Evolutionary conservation across 768 basidiomycete species (phyloP).

Genomic region (Suillus tomentosus): DNA sequence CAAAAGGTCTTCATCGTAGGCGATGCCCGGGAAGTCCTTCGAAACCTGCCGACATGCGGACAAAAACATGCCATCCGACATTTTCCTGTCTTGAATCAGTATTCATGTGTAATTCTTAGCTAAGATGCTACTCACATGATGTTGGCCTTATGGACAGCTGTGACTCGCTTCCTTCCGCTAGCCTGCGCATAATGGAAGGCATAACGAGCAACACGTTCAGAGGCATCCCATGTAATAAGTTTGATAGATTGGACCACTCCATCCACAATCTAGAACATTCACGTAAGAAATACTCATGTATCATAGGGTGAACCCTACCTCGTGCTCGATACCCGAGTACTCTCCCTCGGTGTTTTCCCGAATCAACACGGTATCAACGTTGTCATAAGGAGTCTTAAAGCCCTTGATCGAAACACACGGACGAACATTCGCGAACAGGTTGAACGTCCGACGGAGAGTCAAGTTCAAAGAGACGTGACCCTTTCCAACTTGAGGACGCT

Average conservation of each 20-base stretch:
- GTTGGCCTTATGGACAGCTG: slow-evolving; percentile 99
- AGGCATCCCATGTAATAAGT: slow-evolving; percentile 98
- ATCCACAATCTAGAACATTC: slow-evolving; percentile 71
- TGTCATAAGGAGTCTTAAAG: slow-evolving; percentile 97
- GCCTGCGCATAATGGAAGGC: slow-evolving; percentile 97
- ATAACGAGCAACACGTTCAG: slow-evolving; percentile 97
- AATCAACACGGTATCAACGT: slow-evolving; percentile 97
- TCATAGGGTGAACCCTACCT: slow-evolving; percentile 51
- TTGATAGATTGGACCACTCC: slow-evolving; percentile 99
- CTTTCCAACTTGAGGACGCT: slow-evolving; percentile 80
- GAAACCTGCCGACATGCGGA: slow-evolving; percentile 95
- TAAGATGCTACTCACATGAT: slow-evolving; percentile 74
- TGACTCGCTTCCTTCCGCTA: slow-evolving; percentile 86
- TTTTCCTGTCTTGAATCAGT: slow-evolving; percentile 70
- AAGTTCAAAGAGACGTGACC: slow-evolving; percentile 98
- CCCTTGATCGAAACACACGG: slow-evolving; percentile 96
- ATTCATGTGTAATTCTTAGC: slow-evolving; percentile 10
- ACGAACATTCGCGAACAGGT: slow-evolving; percentile 97
- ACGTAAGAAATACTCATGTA: slow-evolving; percentile 18
- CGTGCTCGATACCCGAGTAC: slow-evolving; percentile 99
- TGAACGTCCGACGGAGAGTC: slow-evolving; percentile 95
- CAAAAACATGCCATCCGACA: slow-evolving; percentile 99
- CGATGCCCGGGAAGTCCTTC: slow-evolving; percentile 90
- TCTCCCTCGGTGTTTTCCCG: slow-evolving; percentile 99
- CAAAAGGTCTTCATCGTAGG: slow-evolving; percentile 95